A percentile compares a stretch with the other conserved stretches of the same genome.
Conservation (phyloP, 139 green algal genomes). For the Pycnococcus provasolii region DNA sequence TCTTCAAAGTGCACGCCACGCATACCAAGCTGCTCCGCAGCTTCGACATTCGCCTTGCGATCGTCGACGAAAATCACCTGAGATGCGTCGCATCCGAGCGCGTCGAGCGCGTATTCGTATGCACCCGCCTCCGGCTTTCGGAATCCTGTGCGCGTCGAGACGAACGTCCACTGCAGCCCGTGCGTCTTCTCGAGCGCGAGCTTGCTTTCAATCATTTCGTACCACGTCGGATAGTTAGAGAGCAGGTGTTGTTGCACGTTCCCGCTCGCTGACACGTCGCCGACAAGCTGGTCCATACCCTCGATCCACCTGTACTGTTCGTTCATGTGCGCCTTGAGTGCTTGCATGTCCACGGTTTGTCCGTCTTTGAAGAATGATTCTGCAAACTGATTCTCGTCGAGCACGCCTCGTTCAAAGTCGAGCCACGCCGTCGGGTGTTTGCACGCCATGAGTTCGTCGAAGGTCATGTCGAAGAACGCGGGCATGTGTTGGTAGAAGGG, state of each 20-base stretch:
- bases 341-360: conserved; percentile 42
- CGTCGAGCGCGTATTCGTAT: neutral
- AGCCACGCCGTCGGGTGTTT: conserved; percentile 70
- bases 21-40: conserved; percentile 7
- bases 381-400: conserved; percentile 49
- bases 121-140: conserved; percentile 49
- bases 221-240: conserved; percentile 61
- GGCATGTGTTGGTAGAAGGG: conserved; percentile 70
- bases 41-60: conserved; percentile 32
- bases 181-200: conserved; percentile 32
- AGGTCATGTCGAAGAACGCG: conserved; percentile 47
- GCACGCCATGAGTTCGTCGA: conserved; percentile 52
- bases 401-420: conserved; percentile 55
- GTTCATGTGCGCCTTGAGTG: conserved; percentile 45
- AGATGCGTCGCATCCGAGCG: neutral
- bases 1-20: neutral
- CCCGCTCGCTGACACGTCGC: conserved; percentile 33
- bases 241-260: conserved; percentile 48
- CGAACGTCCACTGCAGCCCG: conserved; percentile 61
- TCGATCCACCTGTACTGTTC: conserved; percentile 56
- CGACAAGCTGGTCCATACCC: conserved; percentile 59
- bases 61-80: conserved; percentile 63
- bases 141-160: conserved; percentile 37
- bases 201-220: conserved; percentile 55
- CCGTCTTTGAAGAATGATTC: conserved; percentile 60